phyloP scores from a whole-genome alignment of 176 grass and related monocot genomes.

The Phragmites australis region DNA sequence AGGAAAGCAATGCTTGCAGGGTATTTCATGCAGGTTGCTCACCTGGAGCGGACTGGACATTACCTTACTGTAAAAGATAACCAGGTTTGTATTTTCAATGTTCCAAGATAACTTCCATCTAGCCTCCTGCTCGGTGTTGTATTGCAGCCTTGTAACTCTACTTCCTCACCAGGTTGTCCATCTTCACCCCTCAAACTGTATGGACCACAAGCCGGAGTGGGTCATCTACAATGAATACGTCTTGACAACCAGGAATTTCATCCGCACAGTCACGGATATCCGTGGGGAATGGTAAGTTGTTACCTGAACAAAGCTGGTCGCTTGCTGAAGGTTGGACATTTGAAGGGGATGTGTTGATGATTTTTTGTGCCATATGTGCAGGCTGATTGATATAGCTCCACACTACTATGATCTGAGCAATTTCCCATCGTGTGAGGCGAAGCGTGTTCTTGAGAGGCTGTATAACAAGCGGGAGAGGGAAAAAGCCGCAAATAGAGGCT shows the following conservation, averaged over 20 bases:
- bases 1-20: conserved; percentile 85
- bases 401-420: conserved; percentile 88
- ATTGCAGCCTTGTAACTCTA: neutral
- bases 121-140: neutral
- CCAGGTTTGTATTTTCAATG: conserved; percentile 57
- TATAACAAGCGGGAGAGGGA: conserved; percentile 88
- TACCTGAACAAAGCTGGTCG: neutral
- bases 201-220: conserved; percentile 98
- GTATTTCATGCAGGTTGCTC: conserved; percentile 99
- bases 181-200: conserved; percentile 89
- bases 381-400: conserved; percentile 78
- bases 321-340: neutral
- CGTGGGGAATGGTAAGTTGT: conserved; percentile 77
- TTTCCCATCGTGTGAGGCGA: conserved; percentile 85
- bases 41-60: conserved; percentile 87
- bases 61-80: conserved; percentile 96
- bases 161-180: conserved; percentile 67
- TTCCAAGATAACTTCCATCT: neutral
- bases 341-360: neutral
- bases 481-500: conserved; percentile 52
- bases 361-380: conserved; percentile 29
- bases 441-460: conserved; percentile 78
- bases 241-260: conserved; percentile 89
- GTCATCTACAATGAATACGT: conserved; percentile 99
- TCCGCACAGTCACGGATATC: conserved; percentile 89